Conservation (phyloP, 2,329 filamentous ascomycete species). For the Fusarium musae region DNA sequence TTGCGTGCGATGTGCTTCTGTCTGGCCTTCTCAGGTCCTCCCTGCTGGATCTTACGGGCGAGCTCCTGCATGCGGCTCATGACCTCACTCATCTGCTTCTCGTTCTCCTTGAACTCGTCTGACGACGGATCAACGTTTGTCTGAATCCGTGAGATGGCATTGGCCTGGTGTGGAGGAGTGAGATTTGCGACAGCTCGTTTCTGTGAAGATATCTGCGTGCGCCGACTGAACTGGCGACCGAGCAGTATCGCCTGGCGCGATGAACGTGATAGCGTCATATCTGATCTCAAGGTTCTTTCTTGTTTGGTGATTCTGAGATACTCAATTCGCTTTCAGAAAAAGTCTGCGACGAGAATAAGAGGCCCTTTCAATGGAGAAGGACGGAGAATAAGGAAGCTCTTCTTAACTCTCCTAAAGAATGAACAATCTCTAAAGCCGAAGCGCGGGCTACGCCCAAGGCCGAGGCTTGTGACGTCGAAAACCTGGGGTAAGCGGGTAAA, state of each 20-base stretch:
- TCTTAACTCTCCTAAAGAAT: constrained; percentile 19
- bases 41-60: constrained; percentile 76
- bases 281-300: constrained; percentile 2
- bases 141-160: constrained; percentile 82
- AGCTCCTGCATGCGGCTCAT: constrained; percentile 75
- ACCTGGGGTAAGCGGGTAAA: constrained; percentile 44
- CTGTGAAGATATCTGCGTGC: constrained; percentile 44
- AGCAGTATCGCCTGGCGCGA: constrained; percentile 59
- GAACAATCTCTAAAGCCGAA: constrained; percentile 16
- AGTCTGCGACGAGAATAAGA: constrained; percentile 4
- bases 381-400: background rate
- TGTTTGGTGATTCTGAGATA: constrained; percentile 3
- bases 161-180: constrained; percentile 82
- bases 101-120: constrained; percentile 84
- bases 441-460: constrained; percentile 32
- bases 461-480: constrained; percentile 46
- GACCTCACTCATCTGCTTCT: constrained; percentile 78
- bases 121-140: constrained; percentile 81
- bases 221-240: constrained; percentile 49
- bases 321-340: background rate
- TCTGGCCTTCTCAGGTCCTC: constrained; percentile 82
- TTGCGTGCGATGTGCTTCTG: constrained; percentile 88
- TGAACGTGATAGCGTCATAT: constrained; percentile 61
- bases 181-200: constrained; percentile 74
- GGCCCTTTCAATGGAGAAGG: constrained; percentile 14